These are phyloP conservation scores for Carex scoparia DNA, from an alignment of 176 grass and related monocot species.

Conservation along the genomic window DNA sequence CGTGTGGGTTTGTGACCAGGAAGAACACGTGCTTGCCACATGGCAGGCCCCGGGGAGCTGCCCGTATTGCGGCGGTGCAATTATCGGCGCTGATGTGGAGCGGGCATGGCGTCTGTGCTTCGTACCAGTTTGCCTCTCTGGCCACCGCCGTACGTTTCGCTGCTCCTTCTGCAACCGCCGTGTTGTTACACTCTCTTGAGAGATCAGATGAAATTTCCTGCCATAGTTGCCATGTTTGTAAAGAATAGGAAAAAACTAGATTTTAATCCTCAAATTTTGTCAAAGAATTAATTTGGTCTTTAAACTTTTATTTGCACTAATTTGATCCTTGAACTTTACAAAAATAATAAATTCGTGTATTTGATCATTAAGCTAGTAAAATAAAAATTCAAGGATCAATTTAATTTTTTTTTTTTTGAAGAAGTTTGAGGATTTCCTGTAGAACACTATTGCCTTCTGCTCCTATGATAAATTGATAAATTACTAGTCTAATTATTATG, in stretches of 20 bases:
- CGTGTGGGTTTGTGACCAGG: slow-evolving; percentile 54
- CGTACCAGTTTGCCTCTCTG: slow-evolving; percentile 42
- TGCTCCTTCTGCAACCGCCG: slow-evolving; percentile 53
- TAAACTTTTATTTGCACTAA: no score
- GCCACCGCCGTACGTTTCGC: slow-evolving; percentile 38
- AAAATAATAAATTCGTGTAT: no score
- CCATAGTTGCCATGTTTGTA: background rate
- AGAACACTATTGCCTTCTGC: background rate
- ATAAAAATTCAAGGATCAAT: no score
- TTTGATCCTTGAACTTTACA: no score
- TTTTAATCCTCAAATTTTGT: background rate
- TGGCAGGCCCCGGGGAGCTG: slow-evolving; percentile 52
- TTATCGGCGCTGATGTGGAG: slow-evolving; percentile 54
- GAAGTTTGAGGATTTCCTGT: background rate
- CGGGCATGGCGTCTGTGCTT: slow-evolving; percentile 54
- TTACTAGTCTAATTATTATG: background rate
- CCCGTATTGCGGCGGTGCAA: slow-evolving; percentile 54
- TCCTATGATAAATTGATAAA: background rate
- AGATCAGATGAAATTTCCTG: background rate
- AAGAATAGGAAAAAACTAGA: background rate
- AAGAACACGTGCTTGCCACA: slow-evolving; percentile 43
- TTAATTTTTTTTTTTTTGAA: background rate
- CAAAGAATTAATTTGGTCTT: no score
- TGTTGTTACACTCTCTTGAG: slow-evolving; percentile 28
- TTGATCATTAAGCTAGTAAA: no score